A percentile compares a stretch with the other conserved stretches of the same genome.
These are phyloP conservation scores for Diversispora epigaea DNA, from an alignment of 192 early-diverging fungal species.

Conservation along the genomic window DNA sequence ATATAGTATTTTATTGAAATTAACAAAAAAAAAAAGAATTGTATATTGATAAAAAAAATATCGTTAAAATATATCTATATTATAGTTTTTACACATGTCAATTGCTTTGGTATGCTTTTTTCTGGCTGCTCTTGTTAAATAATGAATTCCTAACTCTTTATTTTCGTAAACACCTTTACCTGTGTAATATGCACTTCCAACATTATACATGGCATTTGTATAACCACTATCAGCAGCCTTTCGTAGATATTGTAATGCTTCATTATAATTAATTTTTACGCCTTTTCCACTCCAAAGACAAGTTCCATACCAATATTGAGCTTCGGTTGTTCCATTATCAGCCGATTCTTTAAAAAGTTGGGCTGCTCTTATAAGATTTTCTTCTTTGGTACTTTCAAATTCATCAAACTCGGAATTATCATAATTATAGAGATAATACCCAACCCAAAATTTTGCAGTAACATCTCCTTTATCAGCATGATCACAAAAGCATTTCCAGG, in stretches of 20 bases:
- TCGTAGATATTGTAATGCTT: constrained; percentile 1
- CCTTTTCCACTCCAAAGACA: constrained; percentile 3
- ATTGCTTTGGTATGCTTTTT: neutral
- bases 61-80: too few species aligned
- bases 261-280: neutral
- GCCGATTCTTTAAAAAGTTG: constrained; percentile 8
- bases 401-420: too few species aligned
- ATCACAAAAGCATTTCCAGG: too few species aligned
- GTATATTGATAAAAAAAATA: too few species aligned
- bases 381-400: neutral
- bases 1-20: too few species aligned
- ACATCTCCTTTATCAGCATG: too few species aligned
- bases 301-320: neutral
- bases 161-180: neutral
- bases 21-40: too few species aligned
- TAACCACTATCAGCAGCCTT: constrained; percentile 1
- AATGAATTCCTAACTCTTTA: neutral
- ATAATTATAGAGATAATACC: too few species aligned
- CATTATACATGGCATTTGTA: neutral
- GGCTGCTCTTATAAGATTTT: neutral
- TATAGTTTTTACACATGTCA: too few species aligned
- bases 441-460: too few species aligned
- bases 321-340: neutral
- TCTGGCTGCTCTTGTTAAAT: neutral
- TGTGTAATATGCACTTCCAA: constrained; percentile 1